A percentile compares a stretch with the other conserved stretches of the same genome.
Evolutionary conservation across 768 basidiomycete species (phyloP).

Genomic region (Coprinellus aureogranulatus): DNA sequence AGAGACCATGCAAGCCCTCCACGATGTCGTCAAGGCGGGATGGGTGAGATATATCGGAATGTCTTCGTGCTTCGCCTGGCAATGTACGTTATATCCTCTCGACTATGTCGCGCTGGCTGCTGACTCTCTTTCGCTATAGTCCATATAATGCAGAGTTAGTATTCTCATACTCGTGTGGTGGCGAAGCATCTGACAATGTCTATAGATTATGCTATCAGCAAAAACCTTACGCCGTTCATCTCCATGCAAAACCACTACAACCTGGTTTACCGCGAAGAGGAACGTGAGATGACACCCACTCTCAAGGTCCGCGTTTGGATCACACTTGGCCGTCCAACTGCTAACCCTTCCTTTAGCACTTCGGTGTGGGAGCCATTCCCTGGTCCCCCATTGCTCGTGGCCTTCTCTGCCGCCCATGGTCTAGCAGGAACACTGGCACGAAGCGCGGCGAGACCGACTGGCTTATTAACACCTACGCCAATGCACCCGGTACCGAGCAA

Average conservation of each 20-base stretch:
- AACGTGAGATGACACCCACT: conserved; percentile 59
- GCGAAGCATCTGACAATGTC: not conserved
- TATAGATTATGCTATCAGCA: conserved; percentile 56
- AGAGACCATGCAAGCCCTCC: conserved; percentile 65
- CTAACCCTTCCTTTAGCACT: conserved; percentile 24
- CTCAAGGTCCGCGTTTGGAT: conserved; percentile 45
- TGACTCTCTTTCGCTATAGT: conserved; percentile 23
- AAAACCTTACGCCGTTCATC: conserved; percentile 58
- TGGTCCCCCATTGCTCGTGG: conserved; percentile 61
- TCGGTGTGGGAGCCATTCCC: conserved; percentile 55
- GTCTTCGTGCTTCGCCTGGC: conserved; percentile 54
- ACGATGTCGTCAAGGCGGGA: conserved; percentile 65
- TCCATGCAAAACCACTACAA: conserved; percentile 69
- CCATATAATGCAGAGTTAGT: conserved; percentile 54
- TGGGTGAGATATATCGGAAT: conserved; percentile 62
- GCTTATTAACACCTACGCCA: conserved; percentile 17
- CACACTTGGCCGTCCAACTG: too few relatives aligned
- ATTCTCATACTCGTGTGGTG: not conserved
- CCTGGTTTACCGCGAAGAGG: conserved; percentile 63
- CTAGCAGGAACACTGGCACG: conserved; percentile 29
- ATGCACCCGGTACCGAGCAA: conserved; percentile 26
- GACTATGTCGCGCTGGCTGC: not conserved
- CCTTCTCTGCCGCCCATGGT: conserved; percentile 44
- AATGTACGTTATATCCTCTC: conserved; percentile 36
- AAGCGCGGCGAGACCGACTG: conserved; percentile 38